Base-by-base conservation (phyloP, 495 filamentous ascomycete genomes). In the Talaromyces stipitatus region DNA sequence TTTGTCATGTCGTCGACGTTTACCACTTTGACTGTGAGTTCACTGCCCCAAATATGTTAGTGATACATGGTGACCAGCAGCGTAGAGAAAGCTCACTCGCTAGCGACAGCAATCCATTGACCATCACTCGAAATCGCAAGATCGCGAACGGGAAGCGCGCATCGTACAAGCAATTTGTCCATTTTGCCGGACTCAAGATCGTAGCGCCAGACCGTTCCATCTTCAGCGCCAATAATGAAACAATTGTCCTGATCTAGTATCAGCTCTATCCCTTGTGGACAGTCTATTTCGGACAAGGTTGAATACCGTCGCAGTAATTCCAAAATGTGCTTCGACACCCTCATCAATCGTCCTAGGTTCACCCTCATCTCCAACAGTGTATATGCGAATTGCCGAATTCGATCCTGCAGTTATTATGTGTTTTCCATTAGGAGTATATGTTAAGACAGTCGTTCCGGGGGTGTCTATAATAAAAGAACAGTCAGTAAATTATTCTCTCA, bases 51-150 rank as follows among this genome's bases (percentile, higher is more conserved):
- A n/a, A 16, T 38, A 8, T 38, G 14, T 38, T 38, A 38, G 36
- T 41, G n/a, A 18, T 18, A 2, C 12, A 18, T 41, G 7, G n/a
- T 41, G n/a, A 7, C 4, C 4, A 16, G 67, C 2, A 20, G 12
- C 10, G 24, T 7, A 9, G 16, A 1, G 36, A 8, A 12, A 10
- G 70, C 82, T 63, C 60, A 85, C 84, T 98, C 95, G 81, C 92
- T 96, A 28, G 95, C 89, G n/a, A 97, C 89, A 33, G 94, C 94
- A 50, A 82, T 86, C 95, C 91, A 97, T 64, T 87, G 82, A 0
- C 82, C 81, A 69, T 98, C 90, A 6, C 82, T 85, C 3, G 90
- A 92, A 14, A 97, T 72, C 1, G 86, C 86, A 57, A 98, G 78
- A 64, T 96, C 91, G 65, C 94, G 80, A 12, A 96, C 82, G 7